Base-by-base conservation (phyloP, 768 basidiomycete species). In the Tylopilus subfusipes region DNA sequence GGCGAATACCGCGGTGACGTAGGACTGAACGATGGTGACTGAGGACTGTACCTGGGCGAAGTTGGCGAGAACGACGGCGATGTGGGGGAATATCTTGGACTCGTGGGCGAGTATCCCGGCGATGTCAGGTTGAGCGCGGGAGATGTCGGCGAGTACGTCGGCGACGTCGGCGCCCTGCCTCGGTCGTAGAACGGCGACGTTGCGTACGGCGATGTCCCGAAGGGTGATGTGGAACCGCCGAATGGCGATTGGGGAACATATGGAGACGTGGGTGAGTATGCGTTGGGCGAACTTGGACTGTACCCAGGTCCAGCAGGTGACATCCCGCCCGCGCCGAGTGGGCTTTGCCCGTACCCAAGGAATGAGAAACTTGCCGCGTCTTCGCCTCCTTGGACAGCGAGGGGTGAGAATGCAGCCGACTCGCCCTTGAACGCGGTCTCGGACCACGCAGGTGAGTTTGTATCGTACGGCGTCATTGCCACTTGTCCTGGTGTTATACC, bases 381-480 rank as follows among this genome's bases (percentile, higher is more conserved):
- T 61, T 97, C 95, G 51, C 88, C 88, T 39, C 84, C 87, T 58
- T 86, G 90, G 56, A 86, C 85, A 25, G 90, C 91, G 33, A 98
- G 81, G 0, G 95, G 96, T n/a, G 95, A 97, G 80, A 98, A 98
- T 0, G 92, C 84, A 6, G 93, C 90, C 4, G 87, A 81, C 52
- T 93, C 91, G 49, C 90, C 92, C 64, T 86, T 86, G 76, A 90
- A 90, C 31, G 78, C 74, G 0, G 77, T 79, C 52, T 90, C 87
- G 50, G 86, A 81, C 86, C 88, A 91, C 62, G 86, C 82, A 5
- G 93, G 93, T 16, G 91, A 90, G 64, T 92, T 90, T 50, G 84
- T 88, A 68, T 96, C 94, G 69, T 98, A 98, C 5, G 97, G 97
- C 2, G 97, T 99, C 90, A 93, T 93, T 10, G 88, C 92, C 9